These are phyloP conservation scores for Phytophthora citrophthora DNA, from an alignment of 352 stramenopile genomes.

Conservation along the genomic window DNA sequence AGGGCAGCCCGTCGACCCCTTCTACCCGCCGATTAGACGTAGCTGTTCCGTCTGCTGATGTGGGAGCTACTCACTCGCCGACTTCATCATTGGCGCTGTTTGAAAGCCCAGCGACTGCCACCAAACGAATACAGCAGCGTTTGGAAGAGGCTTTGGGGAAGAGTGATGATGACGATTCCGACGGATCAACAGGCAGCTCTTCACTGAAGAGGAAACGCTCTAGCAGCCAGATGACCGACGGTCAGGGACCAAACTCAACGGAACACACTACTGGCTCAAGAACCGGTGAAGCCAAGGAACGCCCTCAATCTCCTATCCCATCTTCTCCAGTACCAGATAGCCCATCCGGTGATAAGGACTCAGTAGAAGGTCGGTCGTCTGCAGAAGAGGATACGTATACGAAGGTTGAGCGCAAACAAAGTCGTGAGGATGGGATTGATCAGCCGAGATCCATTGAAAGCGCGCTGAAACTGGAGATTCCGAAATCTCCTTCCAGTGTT, in stretches of 20 bases:
- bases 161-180: constrained; percentile 60
- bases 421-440: background rate
- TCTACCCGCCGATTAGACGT: constrained; percentile 7
- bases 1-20: constrained; percentile 11
- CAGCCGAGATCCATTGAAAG: constrained; percentile 13
- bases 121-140: constrained; percentile 57
- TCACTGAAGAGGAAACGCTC: constrained; percentile 22
- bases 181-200: constrained; percentile 18
- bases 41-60: constrained; percentile 2
- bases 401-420: constrained; percentile 15
- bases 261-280: constrained; percentile 6
- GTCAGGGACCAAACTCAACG: background rate
- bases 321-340: constrained; percentile 25
- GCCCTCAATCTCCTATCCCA: constrained; percentile 8
- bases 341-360: constrained; percentile 23
- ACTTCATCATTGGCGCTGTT: constrained; percentile 34
- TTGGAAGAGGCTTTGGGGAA: constrained; percentile 55
- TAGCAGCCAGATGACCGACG: constrained; percentile 18
- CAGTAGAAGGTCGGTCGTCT: constrained; percentile 25
- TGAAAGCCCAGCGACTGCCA: constrained; percentile 51
- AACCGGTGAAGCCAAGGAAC: constrained; percentile 4
- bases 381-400: constrained; percentile 26
- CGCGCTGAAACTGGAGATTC: constrained; percentile 36
- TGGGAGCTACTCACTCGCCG: constrained; percentile 8
- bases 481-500: constrained; percentile 28